These are phyloP conservation scores for Rhodotorula sp. DNA, from an alignment of 1,284 basidiomycete species.

Conservation along the genomic window DNA sequence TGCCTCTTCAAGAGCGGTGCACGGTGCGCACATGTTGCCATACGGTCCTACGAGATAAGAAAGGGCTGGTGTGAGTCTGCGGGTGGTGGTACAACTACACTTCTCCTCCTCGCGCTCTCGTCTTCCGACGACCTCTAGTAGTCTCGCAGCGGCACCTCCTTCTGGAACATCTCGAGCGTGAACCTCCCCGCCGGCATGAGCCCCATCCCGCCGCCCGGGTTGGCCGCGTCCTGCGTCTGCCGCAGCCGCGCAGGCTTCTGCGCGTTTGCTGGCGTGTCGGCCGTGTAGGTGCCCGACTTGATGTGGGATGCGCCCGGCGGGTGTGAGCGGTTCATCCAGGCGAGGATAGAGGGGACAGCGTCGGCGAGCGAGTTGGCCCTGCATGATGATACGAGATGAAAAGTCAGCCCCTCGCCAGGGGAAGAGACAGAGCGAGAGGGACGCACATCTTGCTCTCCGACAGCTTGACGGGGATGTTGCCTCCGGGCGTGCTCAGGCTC, in stretches of 20 bases:
- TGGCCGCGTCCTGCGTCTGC: conserved; percentile 7
- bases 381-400: background rate
- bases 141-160: conserved; percentile 22
- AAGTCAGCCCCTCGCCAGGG: background rate
- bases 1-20: too few species aligned
- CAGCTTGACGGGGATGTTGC: conserved; percentile 34
- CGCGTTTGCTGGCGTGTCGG: conserved; percentile 11
- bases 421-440: background rate
- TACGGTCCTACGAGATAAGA: too few species aligned
- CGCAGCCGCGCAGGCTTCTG: conserved; percentile 17
- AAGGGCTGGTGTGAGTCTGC: too few species aligned
- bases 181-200: conserved; percentile 20
- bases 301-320: conserved; percentile 11
- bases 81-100: too few species aligned
- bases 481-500: conserved; percentile 35
- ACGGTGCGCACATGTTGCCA: too few species aligned
- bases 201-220: conserved; percentile 30
- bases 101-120: background rate
- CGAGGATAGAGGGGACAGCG: conserved; percentile 25
- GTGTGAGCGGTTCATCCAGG: conserved; percentile 26
- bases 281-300: conserved; percentile 18
- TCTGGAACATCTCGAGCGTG: conserved; percentile 29
- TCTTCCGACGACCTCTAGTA: background rate
- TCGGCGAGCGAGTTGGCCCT: conserved; percentile 35
- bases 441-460: conserved; percentile 36